Conservation (phyloP, 768 basidiomycete species). For the Tylopilus felleus region DNA sequence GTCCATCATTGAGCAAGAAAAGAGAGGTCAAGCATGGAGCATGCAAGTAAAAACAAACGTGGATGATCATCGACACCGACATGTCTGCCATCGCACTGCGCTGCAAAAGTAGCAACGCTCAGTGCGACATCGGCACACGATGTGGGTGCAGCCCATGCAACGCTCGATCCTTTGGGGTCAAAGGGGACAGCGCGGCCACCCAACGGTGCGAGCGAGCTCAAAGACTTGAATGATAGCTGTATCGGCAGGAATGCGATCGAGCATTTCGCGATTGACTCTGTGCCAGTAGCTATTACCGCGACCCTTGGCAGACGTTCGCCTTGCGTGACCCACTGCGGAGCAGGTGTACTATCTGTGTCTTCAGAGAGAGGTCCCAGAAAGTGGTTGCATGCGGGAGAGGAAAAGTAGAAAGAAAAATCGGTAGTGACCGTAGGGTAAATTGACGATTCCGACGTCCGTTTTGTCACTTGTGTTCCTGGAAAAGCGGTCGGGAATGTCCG, state of each 20-base stretch:
- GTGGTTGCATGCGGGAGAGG: slow-evolving; percentile 32
- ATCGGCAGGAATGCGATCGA: not conserved
- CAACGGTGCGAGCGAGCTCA: not conserved
- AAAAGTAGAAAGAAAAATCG: too few relatives aligned
- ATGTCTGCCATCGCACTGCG: not conserved
- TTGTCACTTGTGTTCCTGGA: too few relatives aligned
- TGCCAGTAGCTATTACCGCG: not conserved
- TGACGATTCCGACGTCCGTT: too few relatives aligned
- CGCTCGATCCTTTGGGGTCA: not conserved
- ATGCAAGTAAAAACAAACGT: too few relatives aligned
- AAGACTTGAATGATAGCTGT: not conserved
- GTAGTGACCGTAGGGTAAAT: too few relatives aligned
- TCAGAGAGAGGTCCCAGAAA: slow-evolving; percentile 35
- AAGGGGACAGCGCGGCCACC: not conserved
- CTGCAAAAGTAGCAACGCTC: not conserved
- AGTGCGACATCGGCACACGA: not conserved
- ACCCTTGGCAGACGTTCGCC: not conserved
- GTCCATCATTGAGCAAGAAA: too few relatives aligned
- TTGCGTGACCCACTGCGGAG: slow-evolving; percentile 12
- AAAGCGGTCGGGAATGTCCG: too few relatives aligned
- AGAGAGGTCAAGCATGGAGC: too few relatives aligned
- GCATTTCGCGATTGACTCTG: not conserved
- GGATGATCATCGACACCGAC: too few relatives aligned
- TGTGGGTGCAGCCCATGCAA: not conserved
- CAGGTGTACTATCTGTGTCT: slow-evolving; percentile 18